Evolutionary conservation across 163 green algal genomes (phyloP).

Genomic region (Volvox carteri): DNA sequence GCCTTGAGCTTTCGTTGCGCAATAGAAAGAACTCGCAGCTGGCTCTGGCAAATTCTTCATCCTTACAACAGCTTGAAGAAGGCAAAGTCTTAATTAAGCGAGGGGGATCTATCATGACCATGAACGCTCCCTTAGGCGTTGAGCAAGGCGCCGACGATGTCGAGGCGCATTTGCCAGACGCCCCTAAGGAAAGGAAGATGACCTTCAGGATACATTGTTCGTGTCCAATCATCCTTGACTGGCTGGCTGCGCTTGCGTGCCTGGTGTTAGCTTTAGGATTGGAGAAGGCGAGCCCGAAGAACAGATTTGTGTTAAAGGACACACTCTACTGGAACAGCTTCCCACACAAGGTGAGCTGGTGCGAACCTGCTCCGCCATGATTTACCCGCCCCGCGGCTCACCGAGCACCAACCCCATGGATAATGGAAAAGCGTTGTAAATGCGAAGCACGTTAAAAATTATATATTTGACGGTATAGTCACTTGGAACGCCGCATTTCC

Average conservation of each 20-base stretch:
- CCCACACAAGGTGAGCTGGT: constrained; percentile 27
- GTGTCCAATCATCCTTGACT: neutral
- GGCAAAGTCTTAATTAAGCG: neutral
- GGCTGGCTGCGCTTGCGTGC: constrained; percentile 1
- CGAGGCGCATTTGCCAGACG: neutral
- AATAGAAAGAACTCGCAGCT: neutral
- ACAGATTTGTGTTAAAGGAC: constrained; percentile 16
- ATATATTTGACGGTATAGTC: neutral
- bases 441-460: neutral
- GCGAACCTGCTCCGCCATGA: too few species aligned
- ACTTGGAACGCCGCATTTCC: neutral
- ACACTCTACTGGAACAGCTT: constrained; percentile 39
- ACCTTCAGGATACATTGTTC: neutral
- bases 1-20: neutral
- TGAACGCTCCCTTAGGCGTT: neutral
- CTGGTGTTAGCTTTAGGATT: constrained; percentile 8
- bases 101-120: neutral
- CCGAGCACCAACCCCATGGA: too few species aligned
- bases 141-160: neutral
- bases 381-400: too few species aligned
- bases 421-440: neutral
- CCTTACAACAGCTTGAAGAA: neutral
- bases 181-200: neutral
- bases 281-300: neutral
- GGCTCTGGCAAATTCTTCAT: neutral